Conservation (phyloP, 1,284 basidiomycete genomes). For the Spongiforma sp. region DNA sequence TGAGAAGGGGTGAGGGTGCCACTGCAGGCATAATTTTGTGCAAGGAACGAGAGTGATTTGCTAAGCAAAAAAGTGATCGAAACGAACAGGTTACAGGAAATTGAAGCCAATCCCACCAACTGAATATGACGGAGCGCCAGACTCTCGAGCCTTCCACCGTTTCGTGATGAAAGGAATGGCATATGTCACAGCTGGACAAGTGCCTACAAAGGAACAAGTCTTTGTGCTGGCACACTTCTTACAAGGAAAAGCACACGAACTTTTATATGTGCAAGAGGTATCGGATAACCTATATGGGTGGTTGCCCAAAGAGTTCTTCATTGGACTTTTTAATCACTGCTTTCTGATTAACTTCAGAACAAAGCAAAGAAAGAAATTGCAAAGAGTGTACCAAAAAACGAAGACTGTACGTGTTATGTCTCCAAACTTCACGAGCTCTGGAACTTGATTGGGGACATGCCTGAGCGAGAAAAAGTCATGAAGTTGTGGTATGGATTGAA, state of each 20-base stretch:
- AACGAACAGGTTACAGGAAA: no score
- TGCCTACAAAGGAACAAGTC: background rate
- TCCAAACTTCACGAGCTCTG: conserved; percentile 28
- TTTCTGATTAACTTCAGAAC: conserved; percentile 30
- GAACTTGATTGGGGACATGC: no score
- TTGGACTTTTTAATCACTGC: conserved; percentile 34
- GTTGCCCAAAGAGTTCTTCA: conserved; percentile 28
- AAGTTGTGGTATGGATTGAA: no score
- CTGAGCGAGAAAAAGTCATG: no score
- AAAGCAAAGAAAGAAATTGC: conserved; percentile 3
- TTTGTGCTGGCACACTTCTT: conserved; percentile 34
- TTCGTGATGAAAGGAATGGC: no score
- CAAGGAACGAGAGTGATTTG: no score
- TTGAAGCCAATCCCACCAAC: no score
- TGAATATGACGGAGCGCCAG: no score
- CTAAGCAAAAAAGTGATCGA: no score
- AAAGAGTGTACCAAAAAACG: conserved; percentile 21
- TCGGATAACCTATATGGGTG: conserved; percentile 25
- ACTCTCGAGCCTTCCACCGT: no score
- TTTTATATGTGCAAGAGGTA: conserved; percentile 43
- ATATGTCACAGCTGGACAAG: background rate
- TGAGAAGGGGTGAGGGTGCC: no score
- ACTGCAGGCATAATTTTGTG: no score
- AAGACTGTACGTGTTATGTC: conserved; percentile 24
- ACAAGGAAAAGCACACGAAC: conserved; percentile 42